Base-by-base conservation (phyloP, 148 eudicot species). In the Amaranthus palmeri region DNA sequence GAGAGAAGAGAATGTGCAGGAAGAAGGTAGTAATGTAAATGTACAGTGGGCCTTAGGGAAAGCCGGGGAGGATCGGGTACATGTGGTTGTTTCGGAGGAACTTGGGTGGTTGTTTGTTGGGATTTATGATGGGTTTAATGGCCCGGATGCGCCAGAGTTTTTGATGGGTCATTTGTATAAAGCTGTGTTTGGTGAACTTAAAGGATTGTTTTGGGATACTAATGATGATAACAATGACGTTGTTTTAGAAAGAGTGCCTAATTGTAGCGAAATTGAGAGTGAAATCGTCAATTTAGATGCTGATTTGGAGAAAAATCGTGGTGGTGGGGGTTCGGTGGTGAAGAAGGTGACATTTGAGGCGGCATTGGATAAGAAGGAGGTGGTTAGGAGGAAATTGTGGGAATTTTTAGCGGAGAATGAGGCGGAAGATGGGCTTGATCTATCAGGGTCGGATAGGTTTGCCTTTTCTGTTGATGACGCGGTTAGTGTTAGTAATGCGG, bases 31-130 rank as follows among this genome's bases (percentile, higher is more conserved):
- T 41, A 92, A 96, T 87, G 93, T 92, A 36, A 92, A 96, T 86
- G 93, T 96, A 18, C 92, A 96, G 80, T 96, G 99, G 99, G 99
- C 99, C 4, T 68, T 96, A 62, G 97, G 99, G 57, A 92, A 92
- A 76, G 99, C 99, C 3, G 99, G 99, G 4, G 99, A 96, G 82
- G 99, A 96, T 86, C 83, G 99, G 61, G 99, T 96, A 4, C 99
- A 96, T 67, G 99, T 96, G 78, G 99, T 96, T 7, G 93, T 96
- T 3, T 96, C 97, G 7, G 99, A 96, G 61, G 99, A 96, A 78
- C 92, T 80, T 72, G 99, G 93, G 44, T 96, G 97, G 97, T 77
- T 96, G 60, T 96, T 96, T 83, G 99, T 92, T 65, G 99, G 99
- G 86, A 96, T 96, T 79, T 96, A 96, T 77, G 99, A 96, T 76